Base-by-base conservation (phyloP, 345 rosid genomes). In the Corchorus capsularis region DNA sequence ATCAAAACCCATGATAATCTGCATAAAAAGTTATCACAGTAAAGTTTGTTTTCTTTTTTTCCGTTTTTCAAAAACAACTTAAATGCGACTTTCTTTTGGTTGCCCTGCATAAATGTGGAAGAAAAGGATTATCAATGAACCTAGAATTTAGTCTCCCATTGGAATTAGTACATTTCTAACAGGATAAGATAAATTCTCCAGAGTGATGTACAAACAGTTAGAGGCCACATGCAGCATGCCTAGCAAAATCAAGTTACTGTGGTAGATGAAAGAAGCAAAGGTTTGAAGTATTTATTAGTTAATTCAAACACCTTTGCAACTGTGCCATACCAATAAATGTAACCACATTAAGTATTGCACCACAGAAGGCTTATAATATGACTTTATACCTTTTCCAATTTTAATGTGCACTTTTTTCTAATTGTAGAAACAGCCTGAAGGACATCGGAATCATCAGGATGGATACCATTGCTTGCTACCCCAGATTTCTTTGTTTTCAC, bases 351-450 rank as follows among this genome's bases (percentile, higher is more conserved):
- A 53, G 46, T 69, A 34, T 16, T 27, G 22, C 75, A 64, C 9
- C 66, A 19, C 13, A 68, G 75, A 81, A 71, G 34, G 50, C 70
- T 20, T 17, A 69, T 1, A 19, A 68, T 14, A 50, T 67, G 20
- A 39, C 57, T 22, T 60, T 71, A 15, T 82, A 91, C 98, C 96
- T 84, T 86, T 81, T 88, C 96, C 78, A 87, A 43, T 74, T 86
- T 89, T 71, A 88, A 56, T 84, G 88, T 78, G 69, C 82, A 85
- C 64, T 82, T 88, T 76, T 81, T 90, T 74, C 80, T 89, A 59
- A 80, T 43, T 46, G 84, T 79, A 68, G 93, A 86, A 75, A 85
- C 82, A 79, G 80, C 79, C 66, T 71, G 82, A 69, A 79, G 77
- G 80, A 71, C 85, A 64, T 85, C 88, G 74, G 79, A 75, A 50